phyloP scores from a whole-genome alignment of 208 protist genomes.

The Herpetomonas samuelpessoai region DNA sequence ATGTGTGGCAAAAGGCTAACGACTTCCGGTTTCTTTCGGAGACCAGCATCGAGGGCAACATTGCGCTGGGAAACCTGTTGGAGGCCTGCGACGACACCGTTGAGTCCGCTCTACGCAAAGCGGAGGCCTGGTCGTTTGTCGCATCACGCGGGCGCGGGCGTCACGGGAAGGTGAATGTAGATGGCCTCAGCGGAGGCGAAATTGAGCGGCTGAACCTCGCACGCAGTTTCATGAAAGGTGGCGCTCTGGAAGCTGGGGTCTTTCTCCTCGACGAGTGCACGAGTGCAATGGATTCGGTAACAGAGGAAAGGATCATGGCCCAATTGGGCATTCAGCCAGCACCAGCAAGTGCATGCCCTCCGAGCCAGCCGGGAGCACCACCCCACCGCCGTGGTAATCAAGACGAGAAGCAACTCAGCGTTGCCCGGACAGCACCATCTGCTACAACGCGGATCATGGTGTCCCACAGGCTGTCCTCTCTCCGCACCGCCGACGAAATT shows the following conservation, averaged over 20 bases:
- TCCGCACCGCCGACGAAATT: slow-evolving; percentile 47
- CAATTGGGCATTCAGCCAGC: background rate
- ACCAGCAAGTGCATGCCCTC: background rate
- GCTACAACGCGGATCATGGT: slow-evolving; percentile 27
- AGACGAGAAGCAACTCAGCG: background rate
- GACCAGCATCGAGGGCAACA: slow-evolving; percentile 47
- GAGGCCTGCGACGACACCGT: slow-evolving; percentile 22
- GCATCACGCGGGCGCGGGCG: slow-evolving; percentile 34
- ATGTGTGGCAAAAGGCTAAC: slow-evolving; percentile 54
- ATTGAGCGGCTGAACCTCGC: slow-evolving; percentile 60
- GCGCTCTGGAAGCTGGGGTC: slow-evolving; percentile 13
- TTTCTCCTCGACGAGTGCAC: slow-evolving; percentile 69
- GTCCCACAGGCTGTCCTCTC: slow-evolving; percentile 61
- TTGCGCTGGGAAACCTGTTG: slow-evolving; percentile 55
- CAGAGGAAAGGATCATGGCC: slow-evolving; percentile 41
- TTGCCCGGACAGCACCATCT: background rate
- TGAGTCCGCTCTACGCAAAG: slow-evolving; percentile 20
- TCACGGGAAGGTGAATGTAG: slow-evolving; percentile 13
- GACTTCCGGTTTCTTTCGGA: slow-evolving; percentile 46
- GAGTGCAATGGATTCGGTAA: slow-evolving; percentile 62
- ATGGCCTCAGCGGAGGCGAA: slow-evolving; percentile 69
- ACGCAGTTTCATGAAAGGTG: slow-evolving; percentile 40
- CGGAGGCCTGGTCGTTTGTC: slow-evolving; percentile 33
- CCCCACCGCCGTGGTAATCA: slow-evolving; percentile 15
- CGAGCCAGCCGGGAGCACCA: background rate